A percentile compares a stretch with the other conserved stretches of the same genome.
Evolutionary conservation across 2,329 filamentous ascomycete species (phyloP).

Genomic region (Ophiostoma novo-ulmi): DNA sequence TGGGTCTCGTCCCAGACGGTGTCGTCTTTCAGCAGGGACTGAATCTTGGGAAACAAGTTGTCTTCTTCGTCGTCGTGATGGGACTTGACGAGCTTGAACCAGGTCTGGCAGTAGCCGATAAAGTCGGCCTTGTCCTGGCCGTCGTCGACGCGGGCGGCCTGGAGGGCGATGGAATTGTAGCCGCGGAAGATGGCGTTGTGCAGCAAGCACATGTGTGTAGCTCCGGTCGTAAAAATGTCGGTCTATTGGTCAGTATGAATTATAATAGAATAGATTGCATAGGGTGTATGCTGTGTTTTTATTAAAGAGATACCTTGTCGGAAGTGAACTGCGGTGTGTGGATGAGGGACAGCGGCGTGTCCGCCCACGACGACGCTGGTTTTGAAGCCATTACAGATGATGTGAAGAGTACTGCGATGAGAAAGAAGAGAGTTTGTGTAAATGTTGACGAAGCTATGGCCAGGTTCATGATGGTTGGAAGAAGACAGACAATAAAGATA

Average conservation of each 20-base stretch:
- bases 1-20: slow-evolving; percentile 49
- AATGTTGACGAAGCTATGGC: neutral
- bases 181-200: slow-evolving; percentile 60
- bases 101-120: slow-evolving; percentile 52
- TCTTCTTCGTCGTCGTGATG: slow-evolving; percentile 59
- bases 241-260: slow-evolving; percentile 39
- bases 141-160: slow-evolving; percentile 47
- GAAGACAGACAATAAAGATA: neutral
- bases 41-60: slow-evolving; percentile 51
- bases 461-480: neutral
- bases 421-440: neutral
- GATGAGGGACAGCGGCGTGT: slow-evolving; percentile 51
- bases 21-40: slow-evolving; percentile 47
- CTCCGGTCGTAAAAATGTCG: slow-evolving; percentile 54
- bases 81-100: slow-evolving; percentile 54
- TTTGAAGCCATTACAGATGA: neutral
- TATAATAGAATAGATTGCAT: no score
- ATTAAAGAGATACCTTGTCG: slow-evolving; percentile 40
- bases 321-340: slow-evolving; percentile 50
- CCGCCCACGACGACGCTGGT: slow-evolving; percentile 43
- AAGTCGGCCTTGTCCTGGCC: slow-evolving; percentile 53
- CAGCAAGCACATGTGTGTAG: slow-evolving; percentile 57
- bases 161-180: slow-evolving; percentile 59
- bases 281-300: neutral
- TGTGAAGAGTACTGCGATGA: neutral